Base-by-base conservation (phyloP, 768 basidiomycete genomes). In the Mycena chlorophos region DNA sequence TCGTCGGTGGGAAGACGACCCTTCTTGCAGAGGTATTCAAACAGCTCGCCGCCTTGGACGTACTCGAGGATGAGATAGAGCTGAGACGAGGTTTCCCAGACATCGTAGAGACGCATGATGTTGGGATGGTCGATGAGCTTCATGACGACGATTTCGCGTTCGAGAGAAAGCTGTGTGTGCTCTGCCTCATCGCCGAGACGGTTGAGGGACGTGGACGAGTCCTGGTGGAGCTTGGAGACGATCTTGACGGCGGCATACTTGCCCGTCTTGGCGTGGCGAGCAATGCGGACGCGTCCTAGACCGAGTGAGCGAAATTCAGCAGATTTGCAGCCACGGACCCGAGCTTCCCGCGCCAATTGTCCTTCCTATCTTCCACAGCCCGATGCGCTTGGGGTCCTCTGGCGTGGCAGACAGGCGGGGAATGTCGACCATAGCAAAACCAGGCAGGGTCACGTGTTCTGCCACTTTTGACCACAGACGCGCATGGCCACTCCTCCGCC, bases 141-240 rank as follows among this genome's bases (percentile, higher is more conserved):
- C 94, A 98, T 95, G 66, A 97, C 87, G 57, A 95, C 92, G 49
- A 97, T 96, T 72, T 98, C 95, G 58, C 94, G 84, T 70, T 96
- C 91, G 57, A 97, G 85, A 46, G 87, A 85, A 55, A 91, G 82
- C 57, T 87, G 80, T 57, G 83, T 84, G 63, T 87, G 88, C 65
- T 93, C 91, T 13, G 87, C 80, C 58, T 89, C 84, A 54, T 88
- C 87, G 14, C 80, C 85, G 13, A 88, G 81, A 47, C 84, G 83
- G 47, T 82, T 78, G 56, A 91, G 76, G 22, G 88, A 89, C 60
- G 83, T 78, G 34, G 82, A 79, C 46, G 89, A 89, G 51, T 78
- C 78, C 54, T 89, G 72, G 54, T 87, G 72, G 51, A 79, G 74
- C 71, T 95, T 95, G 40, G 88, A 86, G 27, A 98, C 88, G 61